A percentile compares a stretch with the other conserved stretches of the same genome.
These are phyloP conservation scores for Ormosia emarginata DNA, from an alignment of 306 rosid genomes.

Conservation along the genomic window DNA sequence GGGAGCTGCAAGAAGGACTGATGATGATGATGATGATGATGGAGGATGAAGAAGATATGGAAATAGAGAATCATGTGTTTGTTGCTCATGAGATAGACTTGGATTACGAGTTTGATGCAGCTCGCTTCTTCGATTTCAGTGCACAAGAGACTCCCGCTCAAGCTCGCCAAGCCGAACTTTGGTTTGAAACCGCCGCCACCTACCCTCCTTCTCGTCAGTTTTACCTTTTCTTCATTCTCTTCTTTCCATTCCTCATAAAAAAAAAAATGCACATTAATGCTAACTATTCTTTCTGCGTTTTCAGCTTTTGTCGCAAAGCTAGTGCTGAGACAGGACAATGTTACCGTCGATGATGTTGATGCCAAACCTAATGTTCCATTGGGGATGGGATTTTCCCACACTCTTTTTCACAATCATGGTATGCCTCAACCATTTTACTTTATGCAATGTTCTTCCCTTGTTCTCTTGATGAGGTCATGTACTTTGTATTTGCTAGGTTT, in stretches of 20 bases:
- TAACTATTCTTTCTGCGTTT: not conserved
- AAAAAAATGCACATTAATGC: too few relatives aligned
- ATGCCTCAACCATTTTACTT: not conserved
- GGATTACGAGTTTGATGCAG: conserved; percentile 48
- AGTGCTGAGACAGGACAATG: conserved; percentile 24
- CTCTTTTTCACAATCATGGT: conserved; percentile 22
- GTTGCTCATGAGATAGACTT: conserved; percentile 35
- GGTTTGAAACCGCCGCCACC: conserved; percentile 36
- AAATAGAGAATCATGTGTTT: conserved; percentile 26
- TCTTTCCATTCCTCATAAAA: not conserved
- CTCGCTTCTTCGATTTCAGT: conserved; percentile 47
- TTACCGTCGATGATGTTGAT: not conserved
- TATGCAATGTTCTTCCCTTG: not conserved
- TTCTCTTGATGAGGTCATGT: not conserved
- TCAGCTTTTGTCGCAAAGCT: conserved; percentile 48
- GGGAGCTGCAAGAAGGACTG: not conserved
- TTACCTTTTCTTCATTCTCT: not conserved
- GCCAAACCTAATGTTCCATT: not conserved
- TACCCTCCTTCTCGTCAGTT: conserved; percentile 44
- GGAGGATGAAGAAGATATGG: conserved; percentile 30
- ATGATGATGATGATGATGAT: not conserved
- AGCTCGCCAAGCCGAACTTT: conserved; percentile 31
- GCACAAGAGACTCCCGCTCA: conserved; percentile 16
- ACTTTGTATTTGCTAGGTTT: conserved; percentile 31
- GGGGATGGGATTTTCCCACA: not conserved